Evolutionary conservation across 2,329 filamentous ascomycete genomes (phyloP).

Genomic region (Aspergillus sp.): DNA sequence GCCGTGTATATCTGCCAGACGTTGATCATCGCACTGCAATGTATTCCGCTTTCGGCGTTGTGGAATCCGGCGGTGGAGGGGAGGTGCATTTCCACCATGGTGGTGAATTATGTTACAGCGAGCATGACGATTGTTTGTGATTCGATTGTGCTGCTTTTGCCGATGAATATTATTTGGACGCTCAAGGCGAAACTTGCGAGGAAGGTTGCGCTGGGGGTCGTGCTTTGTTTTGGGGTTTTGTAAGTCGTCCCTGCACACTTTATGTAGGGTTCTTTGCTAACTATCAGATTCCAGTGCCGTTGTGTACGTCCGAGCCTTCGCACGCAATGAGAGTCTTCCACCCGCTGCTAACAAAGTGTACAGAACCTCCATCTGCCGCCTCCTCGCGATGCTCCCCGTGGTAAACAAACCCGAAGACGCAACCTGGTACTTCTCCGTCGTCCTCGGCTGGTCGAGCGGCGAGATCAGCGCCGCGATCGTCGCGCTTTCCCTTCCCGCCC

Average conservation of each 20-base stretch:
- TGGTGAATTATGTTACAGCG: constrained; percentile 22
- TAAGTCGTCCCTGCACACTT: not conserved
- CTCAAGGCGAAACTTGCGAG: constrained; percentile 21
- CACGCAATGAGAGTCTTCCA: too few species aligned
- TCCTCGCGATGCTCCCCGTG: constrained; percentile 26
- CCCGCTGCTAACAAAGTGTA: not conserved
- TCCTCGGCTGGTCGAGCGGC: constrained; percentile 25
- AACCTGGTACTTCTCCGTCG: constrained; percentile 29
- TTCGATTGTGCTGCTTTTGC: constrained; percentile 24
- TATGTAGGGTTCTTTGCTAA: not conserved
- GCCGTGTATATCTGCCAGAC: constrained; percentile 24
- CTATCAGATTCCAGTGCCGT: constrained; percentile 10
- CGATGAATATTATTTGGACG: constrained; percentile 23
- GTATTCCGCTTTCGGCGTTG: constrained; percentile 25
- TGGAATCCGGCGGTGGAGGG: constrained; percentile 15
- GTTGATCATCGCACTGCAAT: constrained; percentile 27
- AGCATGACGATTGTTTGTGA: constrained; percentile 26
- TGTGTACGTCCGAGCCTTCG: constrained; percentile 1
- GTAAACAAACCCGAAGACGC: constrained; percentile 20
- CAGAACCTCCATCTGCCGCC: constrained; percentile 26
- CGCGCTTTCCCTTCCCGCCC: constrained; percentile 25
- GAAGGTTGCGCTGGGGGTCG: constrained; percentile 16
- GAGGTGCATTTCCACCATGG: constrained; percentile 21
- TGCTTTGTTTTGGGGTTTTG: constrained; percentile 26
- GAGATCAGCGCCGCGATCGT: constrained; percentile 26